phyloP scores from a whole-genome alignment of 1,284 basidiomycete genomes.

The Marasmius tenuissimus region DNA sequence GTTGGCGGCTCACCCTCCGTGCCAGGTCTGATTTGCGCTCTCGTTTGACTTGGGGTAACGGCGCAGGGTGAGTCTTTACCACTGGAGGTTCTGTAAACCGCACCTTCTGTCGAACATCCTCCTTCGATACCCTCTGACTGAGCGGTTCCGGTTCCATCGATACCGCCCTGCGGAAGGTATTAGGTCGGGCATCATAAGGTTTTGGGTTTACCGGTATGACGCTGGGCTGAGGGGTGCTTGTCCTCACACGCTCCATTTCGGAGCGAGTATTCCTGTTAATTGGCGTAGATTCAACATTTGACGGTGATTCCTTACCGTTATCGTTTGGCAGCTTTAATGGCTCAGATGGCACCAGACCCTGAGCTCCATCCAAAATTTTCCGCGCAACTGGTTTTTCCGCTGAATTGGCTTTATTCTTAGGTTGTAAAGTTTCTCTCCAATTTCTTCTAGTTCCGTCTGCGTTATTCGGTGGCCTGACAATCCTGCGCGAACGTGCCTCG shows the following conservation, averaged over 20 bases:
- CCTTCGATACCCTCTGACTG: neutral
- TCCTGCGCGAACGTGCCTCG: neutral
- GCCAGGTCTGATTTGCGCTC: neutral
- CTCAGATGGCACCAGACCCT: too few species aligned
- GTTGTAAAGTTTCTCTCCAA: neutral
- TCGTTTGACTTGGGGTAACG: neutral
- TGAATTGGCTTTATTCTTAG: neutral
- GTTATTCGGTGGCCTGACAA: neutral
- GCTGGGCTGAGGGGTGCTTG: too few species aligned
- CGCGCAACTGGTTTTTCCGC: neutral
- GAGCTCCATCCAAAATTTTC: too few species aligned
- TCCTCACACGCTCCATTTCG: too few species aligned
- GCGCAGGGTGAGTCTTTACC: neutral
- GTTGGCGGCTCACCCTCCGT: neutral
- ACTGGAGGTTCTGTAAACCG: neutral
- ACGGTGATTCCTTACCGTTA: too few species aligned
- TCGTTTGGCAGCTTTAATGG: too few species aligned
- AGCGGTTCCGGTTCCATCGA: neutral
- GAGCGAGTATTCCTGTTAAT: too few species aligned
- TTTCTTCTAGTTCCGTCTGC: neutral
- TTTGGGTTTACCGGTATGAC: too few species aligned
- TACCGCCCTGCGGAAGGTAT: neutral
- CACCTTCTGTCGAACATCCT: neutral
- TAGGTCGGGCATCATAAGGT: too few species aligned
- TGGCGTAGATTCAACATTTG: too few species aligned